Base-by-base conservation (phyloP, 2,329 filamentous ascomycete species). In the Alternaria burnsii region DNA sequence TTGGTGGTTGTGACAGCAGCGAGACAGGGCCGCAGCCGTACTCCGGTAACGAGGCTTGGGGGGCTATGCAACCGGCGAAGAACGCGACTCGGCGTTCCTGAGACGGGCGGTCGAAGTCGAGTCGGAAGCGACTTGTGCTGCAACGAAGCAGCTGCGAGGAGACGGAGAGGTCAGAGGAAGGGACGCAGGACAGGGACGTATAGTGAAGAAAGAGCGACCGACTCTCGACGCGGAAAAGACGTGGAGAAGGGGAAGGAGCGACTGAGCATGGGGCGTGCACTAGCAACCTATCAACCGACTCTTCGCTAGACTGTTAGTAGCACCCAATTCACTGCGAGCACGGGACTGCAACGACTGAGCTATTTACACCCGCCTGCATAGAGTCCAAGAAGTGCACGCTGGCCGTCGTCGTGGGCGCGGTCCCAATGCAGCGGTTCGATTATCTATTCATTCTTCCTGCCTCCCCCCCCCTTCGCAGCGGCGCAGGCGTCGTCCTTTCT, bases 161-260 rank as follows among this genome's bases (percentile, higher is more conserved):
- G 57, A 59, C 58, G 65, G 55, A 46, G 59, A 52, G 56, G 55
- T 63, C 44, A 63, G 67, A 70, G 69, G 67, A 69, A 69, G 67
- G 69, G 67, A 50, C 61, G 69, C 59, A 57, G 52, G 57, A 36
- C 41, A 42, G 53, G 61, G 47, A 54, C 47, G 66, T 65, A 55
- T 54, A 60, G 59, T 56, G 58, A 61, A 70, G 66, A 63, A 50
- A 65, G 68, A 70, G 62, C 51, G 61, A 67, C 64, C 66, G 68
- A 61, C 66, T 70, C 66, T 70, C 68, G 65, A 67, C 62, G 63
- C 64, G 58, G 66, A 69, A 69, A 65, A 68, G 69, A 65, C 59
- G 59, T 62, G 61, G 61, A 66, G 68, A 65, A 66, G 67, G 65
- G 68, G 65, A 66, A 60, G 66, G 57, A 63, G 58, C 67, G 56